A percentile compares a stretch with the other conserved stretches of the same genome.
These are phyloP conservation scores for Stromatinia cepivora DNA, from an alignment of 2,329 filamentous ascomycete species.

Conservation along the genomic window DNA sequence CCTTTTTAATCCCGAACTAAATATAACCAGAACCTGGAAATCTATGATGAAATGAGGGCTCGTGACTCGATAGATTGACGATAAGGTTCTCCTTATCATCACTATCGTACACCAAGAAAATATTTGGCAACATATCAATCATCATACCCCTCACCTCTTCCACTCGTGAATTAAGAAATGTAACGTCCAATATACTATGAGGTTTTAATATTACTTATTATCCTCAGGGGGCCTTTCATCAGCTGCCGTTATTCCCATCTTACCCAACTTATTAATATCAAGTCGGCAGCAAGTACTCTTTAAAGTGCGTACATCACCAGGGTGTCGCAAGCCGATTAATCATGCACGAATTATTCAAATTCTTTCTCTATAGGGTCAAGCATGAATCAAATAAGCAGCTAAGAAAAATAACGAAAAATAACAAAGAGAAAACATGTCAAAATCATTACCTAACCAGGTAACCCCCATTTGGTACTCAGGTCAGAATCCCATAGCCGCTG, in stretches of 20 bases:
- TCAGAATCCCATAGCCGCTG: constrained; percentile 9
- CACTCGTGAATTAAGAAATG: background rate
- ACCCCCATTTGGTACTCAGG: background rate
- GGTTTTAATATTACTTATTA: background rate
- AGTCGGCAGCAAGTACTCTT: background rate
- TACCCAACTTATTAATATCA: background rate
- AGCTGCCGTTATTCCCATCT: background rate
- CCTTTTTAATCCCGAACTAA: too few species aligned
- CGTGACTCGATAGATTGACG: background rate
- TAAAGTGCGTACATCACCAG: constrained; percentile 1
- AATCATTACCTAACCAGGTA: background rate
- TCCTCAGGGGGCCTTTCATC: background rate
- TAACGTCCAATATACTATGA: too few species aligned
- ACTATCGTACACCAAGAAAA: background rate
- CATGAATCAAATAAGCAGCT: background rate
- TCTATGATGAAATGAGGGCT: background rate
- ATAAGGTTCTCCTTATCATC: too few species aligned
- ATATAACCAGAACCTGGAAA: background rate
- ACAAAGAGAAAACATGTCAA: background rate
- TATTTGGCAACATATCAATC: background rate
- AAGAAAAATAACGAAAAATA: background rate
- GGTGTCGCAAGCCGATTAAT: background rate
- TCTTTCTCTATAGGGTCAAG: background rate
- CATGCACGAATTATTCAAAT: background rate
- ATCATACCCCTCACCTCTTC: background rate